phyloP scores from a whole-genome alignment of 2,329 filamentous ascomycete genomes.

The Fusarium sororula region DNA sequence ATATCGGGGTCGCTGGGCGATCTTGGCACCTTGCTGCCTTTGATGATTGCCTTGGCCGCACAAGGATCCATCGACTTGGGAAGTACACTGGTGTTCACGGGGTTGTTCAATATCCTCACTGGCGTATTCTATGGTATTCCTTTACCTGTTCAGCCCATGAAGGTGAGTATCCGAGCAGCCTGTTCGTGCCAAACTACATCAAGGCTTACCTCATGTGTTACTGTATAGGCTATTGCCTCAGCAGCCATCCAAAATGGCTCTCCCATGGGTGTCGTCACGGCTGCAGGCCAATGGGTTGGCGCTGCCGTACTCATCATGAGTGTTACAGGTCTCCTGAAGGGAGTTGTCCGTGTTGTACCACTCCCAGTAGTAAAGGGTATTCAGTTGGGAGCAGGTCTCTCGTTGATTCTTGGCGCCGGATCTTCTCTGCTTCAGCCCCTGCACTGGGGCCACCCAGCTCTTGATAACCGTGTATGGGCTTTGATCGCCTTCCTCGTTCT shows the following conservation, averaged over 20 bases:
- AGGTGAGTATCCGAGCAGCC: constrained; percentile 52
- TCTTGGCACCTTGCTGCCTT: constrained; percentile 86
- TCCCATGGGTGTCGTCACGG: constrained; percentile 70
- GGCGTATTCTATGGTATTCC: constrained; percentile 87
- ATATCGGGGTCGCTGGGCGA: constrained; percentile 90
- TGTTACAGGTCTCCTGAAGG: constrained; percentile 78
- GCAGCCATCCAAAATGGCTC: constrained; percentile 77
- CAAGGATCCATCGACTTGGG: constrained; percentile 83
- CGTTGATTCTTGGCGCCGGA: constrained; percentile 81
- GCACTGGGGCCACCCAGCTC: constrained; percentile 71
- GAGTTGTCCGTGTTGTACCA: constrained; percentile 78
- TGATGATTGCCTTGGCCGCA: constrained; percentile 85
- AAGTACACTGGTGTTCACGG: constrained; percentile 87
- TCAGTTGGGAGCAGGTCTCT: constrained; percentile 89
- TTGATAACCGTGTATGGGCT: constrained; percentile 83
- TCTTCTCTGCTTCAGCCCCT: constrained; percentile 72
- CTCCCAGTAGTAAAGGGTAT: constrained; percentile 93
- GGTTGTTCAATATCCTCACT: constrained; percentile 85
- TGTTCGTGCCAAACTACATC: background rate
- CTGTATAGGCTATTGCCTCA: constrained; percentile 78
- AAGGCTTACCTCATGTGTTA: background rate
- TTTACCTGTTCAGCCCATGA: constrained; percentile 89
- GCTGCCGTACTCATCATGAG: constrained; percentile 79
- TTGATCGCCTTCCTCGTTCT: constrained; percentile 77
- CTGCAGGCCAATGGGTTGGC: constrained; percentile 80